Percentiles rank a stretch among this genome's conserved stretches.
phyloP scores from a whole-genome alignment of 805 yeast genomes.

The Wickerhamia fluorescens region DNA sequence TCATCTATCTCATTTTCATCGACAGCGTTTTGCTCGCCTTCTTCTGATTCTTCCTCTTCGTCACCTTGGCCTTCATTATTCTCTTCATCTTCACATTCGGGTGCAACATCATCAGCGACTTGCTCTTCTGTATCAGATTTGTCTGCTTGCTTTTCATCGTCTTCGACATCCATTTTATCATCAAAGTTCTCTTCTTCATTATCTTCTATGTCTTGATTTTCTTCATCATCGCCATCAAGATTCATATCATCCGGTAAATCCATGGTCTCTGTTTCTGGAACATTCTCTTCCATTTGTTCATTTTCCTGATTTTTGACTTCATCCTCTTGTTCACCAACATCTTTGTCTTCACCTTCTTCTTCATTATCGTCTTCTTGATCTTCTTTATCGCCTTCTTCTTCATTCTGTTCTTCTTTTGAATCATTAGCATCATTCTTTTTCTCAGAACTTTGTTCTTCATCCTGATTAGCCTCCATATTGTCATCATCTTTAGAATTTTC shows the following conservation, averaged over 20 bases:
- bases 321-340: conserved; percentile 78
- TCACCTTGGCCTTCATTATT: conserved; percentile 7
- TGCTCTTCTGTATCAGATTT: conserved; percentile 16
- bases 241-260: conserved; percentile 92
- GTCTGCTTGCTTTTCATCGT: conserved; percentile 26
- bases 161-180: conserved; percentile 20
- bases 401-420: conserved; percentile 26
- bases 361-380: conserved; percentile 41
- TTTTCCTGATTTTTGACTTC: conserved; percentile 62
- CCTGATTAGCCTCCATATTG: conserved; percentile 39
- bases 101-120: conserved; percentile 13
- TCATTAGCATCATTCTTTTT: conserved; percentile 32
- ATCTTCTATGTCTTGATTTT: conserved; percentile 35
- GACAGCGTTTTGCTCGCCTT: conserved; percentile 17
- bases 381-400: conserved; percentile 37
- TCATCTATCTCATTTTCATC: conserved; percentile 16
- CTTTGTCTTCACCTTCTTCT: conserved; percentile 56
- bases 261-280: conserved; percentile 78
- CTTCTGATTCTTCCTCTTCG: conserved; percentile 14
- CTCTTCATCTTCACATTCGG: conserved; percentile 12
- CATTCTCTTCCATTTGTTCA: conserved; percentile 63
- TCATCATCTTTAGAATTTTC: conserved; percentile 49
- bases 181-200: conserved; percentile 23
- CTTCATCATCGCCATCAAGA: conserved; percentile 71
- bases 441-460: conserved; percentile 37